phyloP scores from a whole-genome alignment of 2,329 filamentous ascomycete species.

The Nannizzia gypsea region DNA sequence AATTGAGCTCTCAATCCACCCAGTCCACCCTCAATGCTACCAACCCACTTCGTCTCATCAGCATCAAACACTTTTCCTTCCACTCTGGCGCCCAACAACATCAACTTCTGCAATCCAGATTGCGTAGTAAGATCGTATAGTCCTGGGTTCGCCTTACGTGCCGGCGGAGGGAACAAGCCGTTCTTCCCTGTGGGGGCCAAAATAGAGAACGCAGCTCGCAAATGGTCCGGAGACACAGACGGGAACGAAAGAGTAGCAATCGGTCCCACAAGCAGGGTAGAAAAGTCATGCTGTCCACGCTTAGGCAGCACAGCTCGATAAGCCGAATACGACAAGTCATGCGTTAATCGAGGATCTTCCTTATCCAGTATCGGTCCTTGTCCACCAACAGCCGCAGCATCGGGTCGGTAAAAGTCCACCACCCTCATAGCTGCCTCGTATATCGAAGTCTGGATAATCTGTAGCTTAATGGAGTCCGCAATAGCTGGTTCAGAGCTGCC shows the following conservation, averaged over 20 bases:
- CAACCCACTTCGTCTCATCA: conserved; percentile 57
- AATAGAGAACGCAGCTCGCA: conserved; percentile 68
- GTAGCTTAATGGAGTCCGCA: conserved; percentile 56
- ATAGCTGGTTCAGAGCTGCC: conserved; percentile 35
- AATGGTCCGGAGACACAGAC: conserved; percentile 66
- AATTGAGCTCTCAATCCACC: conserved; percentile 72
- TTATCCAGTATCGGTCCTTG: conserved; percentile 26
- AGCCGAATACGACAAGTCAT: conserved; percentile 48
- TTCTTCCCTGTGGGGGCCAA: conserved; percentile 52
- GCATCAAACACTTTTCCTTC: conserved; percentile 76
- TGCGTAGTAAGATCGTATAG: conserved; percentile 74
- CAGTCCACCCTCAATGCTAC: conserved; percentile 68
- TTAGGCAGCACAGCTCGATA: conserved; percentile 39
- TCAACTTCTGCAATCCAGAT: conserved; percentile 70
- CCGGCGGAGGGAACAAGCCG: conserved; percentile 65
- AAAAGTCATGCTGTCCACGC: conserved; percentile 49
- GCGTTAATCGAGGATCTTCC: conserved; percentile 37
- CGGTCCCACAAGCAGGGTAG: conserved; percentile 69
- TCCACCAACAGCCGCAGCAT: conserved; percentile 19
- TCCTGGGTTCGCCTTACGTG: conserved; percentile 60
- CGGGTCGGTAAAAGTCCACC: conserved; percentile 66
- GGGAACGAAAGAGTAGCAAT: conserved; percentile 72
- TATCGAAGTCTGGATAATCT: conserved; percentile 80
- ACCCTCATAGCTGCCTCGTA: conserved; percentile 75
- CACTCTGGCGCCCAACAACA: conserved; percentile 74